These are phyloP conservation scores for Paratinospora sagittata DNA, from an alignment of 164 flowering plant genomes.

Conservation along the genomic window DNA sequence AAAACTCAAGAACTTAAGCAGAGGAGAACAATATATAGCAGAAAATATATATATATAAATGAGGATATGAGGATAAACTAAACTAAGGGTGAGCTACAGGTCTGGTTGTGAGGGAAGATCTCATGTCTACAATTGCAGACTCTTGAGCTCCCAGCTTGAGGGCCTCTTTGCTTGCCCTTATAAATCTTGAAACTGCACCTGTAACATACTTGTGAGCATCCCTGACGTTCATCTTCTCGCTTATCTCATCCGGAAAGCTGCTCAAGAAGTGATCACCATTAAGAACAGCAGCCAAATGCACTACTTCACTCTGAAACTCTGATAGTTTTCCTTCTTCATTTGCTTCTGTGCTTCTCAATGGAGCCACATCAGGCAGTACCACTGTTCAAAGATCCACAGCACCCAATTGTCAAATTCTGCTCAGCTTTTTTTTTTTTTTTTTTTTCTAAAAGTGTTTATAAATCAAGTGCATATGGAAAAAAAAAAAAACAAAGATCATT, in stretches of 20 bases:
- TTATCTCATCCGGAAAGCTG: constrained; percentile 65
- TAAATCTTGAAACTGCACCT: constrained; percentile 74
- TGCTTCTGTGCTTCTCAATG: constrained; percentile 23
- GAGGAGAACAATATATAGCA: not conserved
- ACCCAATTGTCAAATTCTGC: not conserved
- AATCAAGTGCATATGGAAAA: too few species aligned
- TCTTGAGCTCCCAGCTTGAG: constrained; percentile 71
- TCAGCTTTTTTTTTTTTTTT: too few species aligned
- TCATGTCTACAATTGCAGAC: constrained; percentile 90
- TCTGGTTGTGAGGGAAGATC: constrained; percentile 85
- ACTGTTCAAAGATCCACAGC: constrained; percentile 15
- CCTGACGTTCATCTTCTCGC: constrained; percentile 74
- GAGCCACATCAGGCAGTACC: constrained; percentile 22
- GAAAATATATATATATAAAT: not conserved
- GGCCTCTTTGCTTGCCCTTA: constrained; percentile 80
- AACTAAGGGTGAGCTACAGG: constrained; percentile 10
- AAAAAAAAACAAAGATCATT: too few species aligned
- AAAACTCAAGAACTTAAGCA: not conserved
- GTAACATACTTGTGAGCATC: constrained; percentile 61
- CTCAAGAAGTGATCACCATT: constrained; percentile 82
- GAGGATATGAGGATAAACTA: not conserved
- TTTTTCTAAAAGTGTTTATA: too few species aligned
- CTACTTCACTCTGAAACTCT: constrained; percentile 72
- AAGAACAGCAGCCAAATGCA: constrained; percentile 78
- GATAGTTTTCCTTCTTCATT: constrained; percentile 23